Base-by-base conservation (phyloP, 768 basidiomycete genomes). In the Scleroderma citrinum region DNA sequence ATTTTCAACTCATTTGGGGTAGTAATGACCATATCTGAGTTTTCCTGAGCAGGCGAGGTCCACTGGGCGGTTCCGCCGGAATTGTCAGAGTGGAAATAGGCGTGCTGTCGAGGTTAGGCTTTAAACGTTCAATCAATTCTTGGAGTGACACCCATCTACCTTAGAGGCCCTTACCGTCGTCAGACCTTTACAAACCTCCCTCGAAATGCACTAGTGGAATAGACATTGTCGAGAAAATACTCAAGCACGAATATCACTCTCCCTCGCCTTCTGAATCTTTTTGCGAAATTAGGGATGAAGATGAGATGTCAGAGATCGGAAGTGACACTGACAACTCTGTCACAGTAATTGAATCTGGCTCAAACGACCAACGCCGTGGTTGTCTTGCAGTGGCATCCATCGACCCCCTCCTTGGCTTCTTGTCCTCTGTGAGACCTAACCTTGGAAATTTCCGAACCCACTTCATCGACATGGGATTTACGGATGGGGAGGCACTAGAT, bases 381-480 rank as follows among this genome's bases (percentile, higher is more conserved):
- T 32, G 7, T 20, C 13, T 19, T n/a, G 34, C 21, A 34, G 32
- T 3, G 17, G 34, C 45, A 36, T 13, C 36, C 19, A 13, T 14
- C 35, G 48, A 48, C 12, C 32, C 48, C 6, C 35, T 50, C 2
- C 35, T 23, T 19, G 43, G 36, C n/a, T 46, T 56, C 21, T 46
- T 56, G 11, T 21, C 12, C 16, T 48, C 57, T 10, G 12, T 53
- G 10, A 10, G 20, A 5, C 48, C 48, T 10, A 46, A 41, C 17
- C 45, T 46, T 14, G 29, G 14, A 5, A 32, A 29, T 11, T 46
- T 51, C 41, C 30, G 32, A 53, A 31, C 47, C 2, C 34, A 49
- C 26, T 51, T 51, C 17, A 19, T 34, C 11, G 50, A 51, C 12
- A 47, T 47, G 29, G 50, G 50, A 6, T 34, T 51, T 3, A 20